Evolutionary conservation across 768 basidiomycete species (phyloP).

Genomic region (Auricularia heimuer): DNA sequence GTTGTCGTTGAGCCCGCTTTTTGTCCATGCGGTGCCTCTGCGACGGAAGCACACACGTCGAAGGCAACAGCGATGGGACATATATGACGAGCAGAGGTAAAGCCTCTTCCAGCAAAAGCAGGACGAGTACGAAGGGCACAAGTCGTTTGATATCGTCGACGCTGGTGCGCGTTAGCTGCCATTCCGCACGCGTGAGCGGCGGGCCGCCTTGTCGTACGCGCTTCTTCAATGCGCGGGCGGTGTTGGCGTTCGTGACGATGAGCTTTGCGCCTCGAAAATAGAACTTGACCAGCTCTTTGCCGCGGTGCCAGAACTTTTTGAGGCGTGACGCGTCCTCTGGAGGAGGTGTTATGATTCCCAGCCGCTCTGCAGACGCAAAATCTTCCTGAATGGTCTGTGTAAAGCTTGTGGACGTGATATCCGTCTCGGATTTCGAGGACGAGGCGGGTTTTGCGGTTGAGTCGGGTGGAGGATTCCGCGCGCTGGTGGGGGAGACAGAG

Average conservation of each 20-base stretch:
- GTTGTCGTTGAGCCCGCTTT: constrained; percentile 29
- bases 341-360: constrained; percentile 59
- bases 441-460: background rate
- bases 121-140: constrained; percentile 67
- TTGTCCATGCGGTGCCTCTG: constrained; percentile 58
- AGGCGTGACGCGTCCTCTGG: constrained; percentile 40
- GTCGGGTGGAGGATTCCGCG: background rate
- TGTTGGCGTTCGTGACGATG: constrained; percentile 51
- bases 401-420: constrained; percentile 8
- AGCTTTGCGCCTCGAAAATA: constrained; percentile 70
- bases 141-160: constrained; percentile 68
- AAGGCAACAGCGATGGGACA: constrained; percentile 75
- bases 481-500: background rate
- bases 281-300: constrained; percentile 46
- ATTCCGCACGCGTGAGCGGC: constrained; percentile 57
- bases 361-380: constrained; percentile 51
- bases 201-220: constrained; percentile 52
- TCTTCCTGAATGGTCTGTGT: constrained; percentile 52
- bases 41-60: constrained; percentile 75
- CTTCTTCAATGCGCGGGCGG: constrained; percentile 41
- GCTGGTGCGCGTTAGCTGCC: constrained; percentile 57
- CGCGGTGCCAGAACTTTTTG: constrained; percentile 37
- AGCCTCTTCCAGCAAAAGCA: constrained; percentile 67
- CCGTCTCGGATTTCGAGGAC: background rate
- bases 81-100: constrained; percentile 80